phyloP scores from a whole-genome alignment of 257 asterid genomes.

The Gynochthodes officinalis region DNA sequence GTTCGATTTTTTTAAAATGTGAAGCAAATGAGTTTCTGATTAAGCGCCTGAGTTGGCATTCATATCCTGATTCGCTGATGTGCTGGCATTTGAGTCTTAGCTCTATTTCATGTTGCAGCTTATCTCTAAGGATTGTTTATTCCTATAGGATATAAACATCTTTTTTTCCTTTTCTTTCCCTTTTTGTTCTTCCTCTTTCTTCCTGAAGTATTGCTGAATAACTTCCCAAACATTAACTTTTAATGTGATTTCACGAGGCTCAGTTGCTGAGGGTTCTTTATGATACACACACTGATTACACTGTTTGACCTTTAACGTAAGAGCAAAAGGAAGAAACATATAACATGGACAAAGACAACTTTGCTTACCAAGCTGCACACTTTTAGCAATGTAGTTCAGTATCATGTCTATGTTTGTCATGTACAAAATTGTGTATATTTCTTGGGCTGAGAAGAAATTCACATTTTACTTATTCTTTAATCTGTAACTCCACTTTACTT shows the following conservation, averaged over 20 bases:
- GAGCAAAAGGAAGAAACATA: neutral
- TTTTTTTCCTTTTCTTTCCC: too few species aligned
- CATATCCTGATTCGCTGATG: neutral
- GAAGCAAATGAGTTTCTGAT: neutral
- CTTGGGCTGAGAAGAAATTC: slow-evolving; percentile 29
- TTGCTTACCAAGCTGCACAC: neutral
- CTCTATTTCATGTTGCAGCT: neutral
- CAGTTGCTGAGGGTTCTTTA: slow-evolving; percentile 1
- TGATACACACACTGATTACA: neutral
- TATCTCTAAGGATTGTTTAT: neutral
- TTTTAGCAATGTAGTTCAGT: neutral
- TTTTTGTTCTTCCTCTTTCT: neutral
- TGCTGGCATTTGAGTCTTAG: neutral
- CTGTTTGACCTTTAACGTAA: neutral
- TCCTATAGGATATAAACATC: neutral
- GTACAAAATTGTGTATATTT: slow-evolving; percentile 28
- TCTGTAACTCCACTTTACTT: slow-evolving; percentile 22
- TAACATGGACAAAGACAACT: neutral
- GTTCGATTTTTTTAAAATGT: neutral
- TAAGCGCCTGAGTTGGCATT: too few species aligned
- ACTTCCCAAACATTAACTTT: neutral
- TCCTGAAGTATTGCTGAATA: neutral
- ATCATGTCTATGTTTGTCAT: slow-evolving; percentile 9
- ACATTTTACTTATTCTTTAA: slow-evolving; percentile 31
- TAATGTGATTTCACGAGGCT: slow-evolving; percentile 1